A percentile compares a stretch with the other conserved stretches of the same genome.
Conservation (phyloP, 164 flowering plant genomes). For the Macadamia integrifolia region DNA sequence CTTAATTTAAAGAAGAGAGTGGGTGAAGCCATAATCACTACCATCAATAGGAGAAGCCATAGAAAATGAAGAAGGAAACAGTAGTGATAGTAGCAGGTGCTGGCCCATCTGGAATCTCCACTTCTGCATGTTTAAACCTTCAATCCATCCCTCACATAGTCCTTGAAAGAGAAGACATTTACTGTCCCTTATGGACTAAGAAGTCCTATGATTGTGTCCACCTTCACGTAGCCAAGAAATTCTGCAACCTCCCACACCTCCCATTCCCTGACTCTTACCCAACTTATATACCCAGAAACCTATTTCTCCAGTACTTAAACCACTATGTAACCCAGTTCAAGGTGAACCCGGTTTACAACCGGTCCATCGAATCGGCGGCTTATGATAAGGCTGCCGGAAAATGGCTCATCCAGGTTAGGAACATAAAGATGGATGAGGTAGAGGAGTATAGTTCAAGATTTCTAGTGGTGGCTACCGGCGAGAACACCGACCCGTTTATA, state of each 20-base stretch:
- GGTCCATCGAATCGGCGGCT: slow-evolving; percentile 34
- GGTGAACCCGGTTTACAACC: slow-evolving; percentile 34
- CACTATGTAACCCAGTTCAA: slow-evolving; percentile 40
- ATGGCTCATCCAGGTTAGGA: slow-evolving; percentile 37
- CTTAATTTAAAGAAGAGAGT: too few species aligned
- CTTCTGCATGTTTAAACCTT: slow-evolving; percentile 39
- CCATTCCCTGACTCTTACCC: slow-evolving; percentile 30
- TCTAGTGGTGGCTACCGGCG: slow-evolving; percentile 45
- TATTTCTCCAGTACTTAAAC: slow-evolving; percentile 47
- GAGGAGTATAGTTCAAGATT: slow-evolving; percentile 30
- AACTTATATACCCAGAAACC: slow-evolving; percentile 21
- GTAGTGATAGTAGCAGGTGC: slow-evolving; percentile 54
- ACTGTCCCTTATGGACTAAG: slow-evolving; percentile 50
- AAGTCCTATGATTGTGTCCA: slow-evolving; percentile 59
- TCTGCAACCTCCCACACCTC: slow-evolving; percentile 51
- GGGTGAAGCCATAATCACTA: too few species aligned
- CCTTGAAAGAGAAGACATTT: slow-evolving; percentile 50
- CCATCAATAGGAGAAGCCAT: neutral
- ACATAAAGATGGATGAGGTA: slow-evolving; percentile 2
- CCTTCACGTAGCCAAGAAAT: slow-evolving; percentile 48
- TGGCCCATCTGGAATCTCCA: slow-evolving; percentile 60
- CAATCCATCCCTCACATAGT: slow-evolving; percentile 41
- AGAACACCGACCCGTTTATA: slow-evolving; percentile 21
- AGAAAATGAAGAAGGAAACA: slow-evolving; percentile 13
- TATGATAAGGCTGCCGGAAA: slow-evolving; percentile 19